Base-by-base conservation (phyloP, 2,329 filamentous ascomycete species). In the Colletotrichum cereale region DNA sequence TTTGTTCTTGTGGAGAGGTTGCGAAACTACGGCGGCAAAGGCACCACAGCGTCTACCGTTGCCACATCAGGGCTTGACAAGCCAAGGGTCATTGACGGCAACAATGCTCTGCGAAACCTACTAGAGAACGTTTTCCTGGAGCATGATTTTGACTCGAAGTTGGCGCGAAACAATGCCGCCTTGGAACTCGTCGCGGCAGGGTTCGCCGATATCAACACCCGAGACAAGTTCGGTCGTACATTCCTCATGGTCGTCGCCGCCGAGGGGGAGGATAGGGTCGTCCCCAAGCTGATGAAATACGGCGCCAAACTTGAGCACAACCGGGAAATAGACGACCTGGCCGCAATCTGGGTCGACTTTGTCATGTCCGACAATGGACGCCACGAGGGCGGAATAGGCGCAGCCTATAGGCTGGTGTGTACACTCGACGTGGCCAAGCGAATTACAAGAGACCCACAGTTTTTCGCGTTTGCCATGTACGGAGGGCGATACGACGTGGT, bases 61-160 rank as follows among this genome's bases (percentile, higher is more conserved):
- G 4, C 24, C 24, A 50, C 11, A 1, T 3, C 4, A 4, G 26
- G 8, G 3, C 3, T 29, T 2, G 29, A 18, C 50, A 34, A 26
- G 5, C 4, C 29, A 21, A 11, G 2, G 14, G 31, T 29, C 16
- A 18, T 26, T 6, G 29, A 34, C 2, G 50, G 50, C 10, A 8
- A 53, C 16, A 5, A 5, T 21, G 29, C 50, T 29, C 29, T 53
- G 26, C 29, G 26, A 34, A 53, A 31, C 24, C 18, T 53, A 3
- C 21, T 53, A 29, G 50, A 53, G 16, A 6, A 21, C 29, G 3
- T 5, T 1, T 16, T 2, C 50, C 16, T 53, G 12, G 16, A 16
- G 50, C 7, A 0, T 0, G 2, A 11, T 8, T 7, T 2, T 12
- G 10, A 6, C 7, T 10, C 16, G 2, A 29, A 14, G 26, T 3